A percentile compares a stretch with the other conserved stretches of the same genome.
Conservation (phyloP, 495 filamentous ascomycete genomes). For the Penicillium egyptiacum region DNA sequence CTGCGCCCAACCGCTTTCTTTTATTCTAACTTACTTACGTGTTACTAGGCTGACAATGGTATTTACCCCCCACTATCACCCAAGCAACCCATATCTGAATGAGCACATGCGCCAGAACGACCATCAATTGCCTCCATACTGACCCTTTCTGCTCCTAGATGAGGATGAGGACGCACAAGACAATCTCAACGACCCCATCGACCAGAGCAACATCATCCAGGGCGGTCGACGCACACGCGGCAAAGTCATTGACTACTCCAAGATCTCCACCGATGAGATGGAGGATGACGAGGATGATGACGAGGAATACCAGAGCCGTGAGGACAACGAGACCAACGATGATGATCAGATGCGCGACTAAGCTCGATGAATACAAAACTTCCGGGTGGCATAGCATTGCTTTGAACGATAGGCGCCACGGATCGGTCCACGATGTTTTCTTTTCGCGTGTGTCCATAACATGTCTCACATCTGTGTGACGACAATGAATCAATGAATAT, state of each 20-base stretch:
- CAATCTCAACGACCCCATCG: constrained; percentile 80
- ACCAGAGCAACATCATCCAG: constrained; percentile 78
- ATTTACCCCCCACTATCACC: constrained; percentile 6
- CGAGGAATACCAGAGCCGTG: constrained; percentile 48
- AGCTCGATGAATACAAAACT: constrained; percentile 20
- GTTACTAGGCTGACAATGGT: constrained; percentile 43
- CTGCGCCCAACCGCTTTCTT: neutral
- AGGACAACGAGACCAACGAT: constrained; percentile 20
- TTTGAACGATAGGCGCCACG: constrained; percentile 25
- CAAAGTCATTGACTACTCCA: constrained; percentile 76
- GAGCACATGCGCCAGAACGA: neutral
- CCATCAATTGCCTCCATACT: constrained; percentile 12
- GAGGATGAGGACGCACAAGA: constrained; percentile 74
- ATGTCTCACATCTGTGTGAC: constrained; percentile 13
- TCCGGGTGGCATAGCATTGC: constrained; percentile 20
- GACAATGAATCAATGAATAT: constrained; percentile 22
- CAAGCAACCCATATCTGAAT: constrained; percentile 12
- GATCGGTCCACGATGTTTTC: constrained; percentile 3
- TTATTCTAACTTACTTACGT: constrained; percentile 5
- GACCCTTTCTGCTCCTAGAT: constrained; percentile 23
- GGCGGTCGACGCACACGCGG: constrained; percentile 82
- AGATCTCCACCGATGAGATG: constrained; percentile 66
- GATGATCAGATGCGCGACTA: constrained; percentile 51
- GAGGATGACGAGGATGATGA: constrained; percentile 83
- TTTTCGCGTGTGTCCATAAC: neutral